phyloP scores from a whole-genome alignment of 2,329 filamentous ascomycete genomes.

The Dothistroma septosporum region DNA sequence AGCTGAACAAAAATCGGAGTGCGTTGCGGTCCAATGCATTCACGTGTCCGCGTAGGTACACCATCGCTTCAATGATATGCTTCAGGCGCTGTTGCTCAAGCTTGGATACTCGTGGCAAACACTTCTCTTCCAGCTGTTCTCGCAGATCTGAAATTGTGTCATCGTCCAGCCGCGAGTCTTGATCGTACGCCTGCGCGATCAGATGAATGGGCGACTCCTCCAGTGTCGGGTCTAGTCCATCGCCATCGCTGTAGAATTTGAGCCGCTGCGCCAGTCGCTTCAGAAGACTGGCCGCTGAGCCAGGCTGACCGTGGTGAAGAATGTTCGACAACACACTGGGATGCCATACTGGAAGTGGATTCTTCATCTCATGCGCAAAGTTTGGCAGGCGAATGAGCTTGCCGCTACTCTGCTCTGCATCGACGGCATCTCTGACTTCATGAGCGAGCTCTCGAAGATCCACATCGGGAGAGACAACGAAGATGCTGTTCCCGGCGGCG shows the following conservation, averaged over 20 bases:
- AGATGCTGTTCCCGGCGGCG: slow-evolving; percentile 85
- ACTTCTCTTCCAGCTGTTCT: slow-evolving; percentile 46
- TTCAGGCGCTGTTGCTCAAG: slow-evolving; percentile 26
- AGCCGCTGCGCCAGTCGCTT: slow-evolving; percentile 68
- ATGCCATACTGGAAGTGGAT: slow-evolving; percentile 83
- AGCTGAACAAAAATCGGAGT: slow-evolving; percentile 32
- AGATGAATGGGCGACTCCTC: slow-evolving; percentile 31
- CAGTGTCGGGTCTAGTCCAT: slow-evolving; percentile 73
- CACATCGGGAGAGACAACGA: slow-evolving; percentile 75
- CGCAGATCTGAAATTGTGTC: slow-evolving; percentile 26
- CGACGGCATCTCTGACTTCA: slow-evolving; percentile 20
- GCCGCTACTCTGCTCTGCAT: slow-evolving; percentile 1
- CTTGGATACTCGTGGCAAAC: slow-evolving; percentile 37
- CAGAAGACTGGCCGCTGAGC: slow-evolving; percentile 68
- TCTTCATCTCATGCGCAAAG: slow-evolving; percentile 57
- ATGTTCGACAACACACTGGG: slow-evolving; percentile 86
- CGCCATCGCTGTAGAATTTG: slow-evolving; percentile 79
- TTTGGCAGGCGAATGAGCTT: slow-evolving; percentile 10
- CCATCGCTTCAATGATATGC: slow-evolving; percentile 25
- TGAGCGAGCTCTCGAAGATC: slow-evolving; percentile 57
- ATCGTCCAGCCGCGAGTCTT: slow-evolving; percentile 14
- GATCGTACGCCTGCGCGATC: slow-evolving; percentile 35
- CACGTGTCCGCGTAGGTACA: slow-evolving; percentile 27
- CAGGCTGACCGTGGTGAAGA: slow-evolving; percentile 72
- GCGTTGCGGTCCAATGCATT: slow-evolving; percentile 28